These are phyloP conservation scores for Phytopythium helicoides DNA, from an alignment of 352 stramenopile genomes.

Conservation along the genomic window DNA sequence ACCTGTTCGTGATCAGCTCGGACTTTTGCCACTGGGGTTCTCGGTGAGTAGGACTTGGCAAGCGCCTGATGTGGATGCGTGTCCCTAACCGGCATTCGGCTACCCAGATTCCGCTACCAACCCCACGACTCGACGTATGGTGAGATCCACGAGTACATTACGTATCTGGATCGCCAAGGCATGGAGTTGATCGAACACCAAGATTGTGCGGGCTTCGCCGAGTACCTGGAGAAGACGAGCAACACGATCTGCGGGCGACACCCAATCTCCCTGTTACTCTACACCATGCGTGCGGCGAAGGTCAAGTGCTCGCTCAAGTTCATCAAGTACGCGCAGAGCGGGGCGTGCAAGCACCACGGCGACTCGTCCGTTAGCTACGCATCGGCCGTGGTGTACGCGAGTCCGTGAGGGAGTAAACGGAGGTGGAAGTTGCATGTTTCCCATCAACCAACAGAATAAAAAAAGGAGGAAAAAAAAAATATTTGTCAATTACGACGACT, in stretches of 20 bases:
- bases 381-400: constrained; percentile 83
- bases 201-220: constrained; percentile 89
- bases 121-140: constrained; percentile 79
- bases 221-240: constrained; percentile 92
- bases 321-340: constrained; percentile 93
- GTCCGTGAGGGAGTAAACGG: too few relatives aligned
- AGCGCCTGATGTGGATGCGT: background rate
- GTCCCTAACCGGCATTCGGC: background rate
- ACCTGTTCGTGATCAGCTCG: constrained; percentile 95
- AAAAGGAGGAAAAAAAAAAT: too few relatives aligned
- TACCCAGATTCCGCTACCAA: constrained; percentile 88
- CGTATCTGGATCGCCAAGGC: constrained; percentile 92
- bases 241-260: constrained; percentile 98
- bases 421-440: too few relatives aligned
- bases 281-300: constrained; percentile 49
- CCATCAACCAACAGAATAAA: too few relatives aligned
- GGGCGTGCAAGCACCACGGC: constrained; percentile 72
- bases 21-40: constrained; percentile 98
- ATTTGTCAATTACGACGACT: too few relatives aligned
- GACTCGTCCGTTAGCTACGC: constrained; percentile 96
- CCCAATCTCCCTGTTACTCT: constrained; percentile 87
- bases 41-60: constrained; percentile 28
- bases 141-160: constrained; percentile 94
- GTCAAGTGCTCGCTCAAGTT: constrained; percentile 86
- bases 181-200: constrained; percentile 92